Evolutionary conservation across 2,329 filamentous ascomycete genomes (phyloP).

Genomic region (Diaporthe sp.): DNA sequence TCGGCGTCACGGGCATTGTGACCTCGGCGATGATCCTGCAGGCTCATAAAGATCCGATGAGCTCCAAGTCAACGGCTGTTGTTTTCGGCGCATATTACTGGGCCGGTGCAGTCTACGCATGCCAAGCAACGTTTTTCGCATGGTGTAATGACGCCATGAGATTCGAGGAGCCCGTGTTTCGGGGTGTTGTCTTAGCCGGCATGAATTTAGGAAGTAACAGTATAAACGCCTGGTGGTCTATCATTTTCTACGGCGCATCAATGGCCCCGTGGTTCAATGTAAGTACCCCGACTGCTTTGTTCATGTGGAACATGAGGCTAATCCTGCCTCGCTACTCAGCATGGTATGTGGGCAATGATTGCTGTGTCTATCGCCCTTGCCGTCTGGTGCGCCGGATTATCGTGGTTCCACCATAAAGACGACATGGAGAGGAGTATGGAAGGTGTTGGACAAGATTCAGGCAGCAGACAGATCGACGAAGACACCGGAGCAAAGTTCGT

Average conservation of each 20-base stretch:
- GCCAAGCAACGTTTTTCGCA: conserved; percentile 81
- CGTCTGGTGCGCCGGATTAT: conserved; percentile 70
- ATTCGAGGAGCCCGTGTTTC: conserved; percentile 72
- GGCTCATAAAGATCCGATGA: conserved; percentile 55
- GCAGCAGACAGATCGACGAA: background rate
- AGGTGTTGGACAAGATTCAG: conserved; percentile 22
- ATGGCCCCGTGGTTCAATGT: conserved; percentile 77
- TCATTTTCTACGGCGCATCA: conserved; percentile 78
- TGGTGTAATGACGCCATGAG: conserved; percentile 82
- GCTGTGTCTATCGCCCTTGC: conserved; percentile 71
- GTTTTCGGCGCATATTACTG: conserved; percentile 79
- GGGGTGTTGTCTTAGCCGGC: conserved; percentile 77
- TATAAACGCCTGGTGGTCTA: conserved; percentile 81
- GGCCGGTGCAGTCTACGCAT: conserved; percentile 79
- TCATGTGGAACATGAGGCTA: conserved; percentile 32
- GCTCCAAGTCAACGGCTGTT: conserved; percentile 59
- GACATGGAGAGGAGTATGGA: conserved; percentile 43
- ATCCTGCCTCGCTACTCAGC: conserved; percentile 52
- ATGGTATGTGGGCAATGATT: conserved; percentile 83
- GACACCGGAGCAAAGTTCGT: background rate
- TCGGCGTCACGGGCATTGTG: conserved; percentile 73
- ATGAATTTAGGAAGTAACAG: conserved; percentile 80
- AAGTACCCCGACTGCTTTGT: conserved; percentile 49
- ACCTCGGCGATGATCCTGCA: conserved; percentile 75
- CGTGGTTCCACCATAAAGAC: conserved; percentile 58